Conservation (phyloP, 2,329 filamentous ascomycete genomes). For the Celoporthe dispersa region DNA sequence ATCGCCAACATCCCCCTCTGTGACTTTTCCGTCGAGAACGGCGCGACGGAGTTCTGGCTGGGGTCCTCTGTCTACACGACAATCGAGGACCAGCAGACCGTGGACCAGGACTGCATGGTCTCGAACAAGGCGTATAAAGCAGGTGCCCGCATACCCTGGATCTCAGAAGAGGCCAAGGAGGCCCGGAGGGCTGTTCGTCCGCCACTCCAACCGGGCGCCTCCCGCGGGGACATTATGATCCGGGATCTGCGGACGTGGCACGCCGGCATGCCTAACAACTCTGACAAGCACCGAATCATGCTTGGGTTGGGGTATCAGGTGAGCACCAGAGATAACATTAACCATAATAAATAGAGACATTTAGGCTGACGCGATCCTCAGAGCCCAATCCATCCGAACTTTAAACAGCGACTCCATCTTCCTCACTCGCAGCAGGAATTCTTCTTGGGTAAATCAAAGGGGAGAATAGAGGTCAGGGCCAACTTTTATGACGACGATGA, state of each 20-base stretch:
- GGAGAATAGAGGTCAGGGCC: conserved; percentile 32
- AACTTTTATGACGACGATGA: conserved; percentile 31
- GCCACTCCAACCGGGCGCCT: conserved; percentile 35
- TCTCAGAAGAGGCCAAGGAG: conserved; percentile 30
- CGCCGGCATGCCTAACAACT: conserved; percentile 40
- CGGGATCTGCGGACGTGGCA: conserved; percentile 40
- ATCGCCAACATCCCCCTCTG: conserved; percentile 46
- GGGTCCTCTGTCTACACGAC: conserved; percentile 43
- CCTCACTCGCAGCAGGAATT: conserved; percentile 30
- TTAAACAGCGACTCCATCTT: conserved; percentile 32
- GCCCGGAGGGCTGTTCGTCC: conserved; percentile 34
- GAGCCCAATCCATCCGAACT: conserved; percentile 33
- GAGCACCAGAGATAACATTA: not conserved
- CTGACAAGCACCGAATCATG: conserved; percentile 36
- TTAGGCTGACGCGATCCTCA: not conserved
- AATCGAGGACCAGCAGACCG: conserved; percentile 38
- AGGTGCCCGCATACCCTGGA: conserved; percentile 28
- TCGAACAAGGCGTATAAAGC: conserved; percentile 12
- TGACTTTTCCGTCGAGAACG: conserved; percentile 40
- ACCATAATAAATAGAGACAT: not conserved
- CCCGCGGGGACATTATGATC: conserved; percentile 37
- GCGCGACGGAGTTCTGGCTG: conserved; percentile 47
- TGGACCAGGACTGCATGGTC: conserved; percentile 28
- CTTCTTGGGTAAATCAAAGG: conserved; percentile 29
- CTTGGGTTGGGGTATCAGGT: conserved; percentile 37